These are phyloP conservation scores for Fraxinus angustifolia DNA, from an alignment of 305 asterid genomes.

Conservation along the genomic window DNA sequence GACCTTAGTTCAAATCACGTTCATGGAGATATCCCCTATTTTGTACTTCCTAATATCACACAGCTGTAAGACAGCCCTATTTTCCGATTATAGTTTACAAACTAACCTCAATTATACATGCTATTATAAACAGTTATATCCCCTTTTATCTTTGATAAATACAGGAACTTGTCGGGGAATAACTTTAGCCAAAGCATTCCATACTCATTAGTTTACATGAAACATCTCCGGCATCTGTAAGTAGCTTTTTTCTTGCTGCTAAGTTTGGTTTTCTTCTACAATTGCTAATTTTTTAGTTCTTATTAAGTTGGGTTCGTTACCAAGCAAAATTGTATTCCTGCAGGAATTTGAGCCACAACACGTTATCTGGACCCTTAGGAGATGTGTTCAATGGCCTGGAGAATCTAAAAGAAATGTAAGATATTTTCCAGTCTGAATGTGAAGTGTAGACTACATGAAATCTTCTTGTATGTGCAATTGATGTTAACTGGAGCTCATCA, in stretches of 20 bases:
- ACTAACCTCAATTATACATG: not conserved
- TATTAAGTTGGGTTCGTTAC: constrained; percentile 11
- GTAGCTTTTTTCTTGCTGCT: constrained; percentile 18
- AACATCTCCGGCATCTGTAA: constrained; percentile 68
- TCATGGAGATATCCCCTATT: constrained; percentile 58
- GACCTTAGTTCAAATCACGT: constrained; percentile 76
- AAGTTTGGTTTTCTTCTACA: constrained; percentile 9
- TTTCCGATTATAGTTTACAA: not conserved
- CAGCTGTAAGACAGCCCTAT: constrained; percentile 52
- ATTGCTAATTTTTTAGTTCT: not conserved
- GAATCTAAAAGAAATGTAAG: constrained; percentile 61
- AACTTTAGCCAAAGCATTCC: constrained; percentile 61
- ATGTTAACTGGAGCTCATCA: not conserved
- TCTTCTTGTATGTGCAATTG: not conserved
- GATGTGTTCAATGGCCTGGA: constrained; percentile 64
- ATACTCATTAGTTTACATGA: constrained; percentile 52
- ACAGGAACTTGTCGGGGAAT: constrained; percentile 77
- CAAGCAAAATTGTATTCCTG: constrained; percentile 8
- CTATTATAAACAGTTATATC: not conserved
- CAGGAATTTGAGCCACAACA: constrained; percentile 85
- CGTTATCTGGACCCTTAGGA: constrained; percentile 62
- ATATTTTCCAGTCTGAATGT: constrained; percentile 1
- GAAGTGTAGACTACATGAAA: not conserved
- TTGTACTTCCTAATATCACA: constrained; percentile 67
- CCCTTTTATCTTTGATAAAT: constrained; percentile 14